A percentile compares a stretch with the other conserved stretches of the same genome.
phyloP scores from a whole-genome alignment of 352 stramenopile species.

The Phytophthora megakarya region DNA sequence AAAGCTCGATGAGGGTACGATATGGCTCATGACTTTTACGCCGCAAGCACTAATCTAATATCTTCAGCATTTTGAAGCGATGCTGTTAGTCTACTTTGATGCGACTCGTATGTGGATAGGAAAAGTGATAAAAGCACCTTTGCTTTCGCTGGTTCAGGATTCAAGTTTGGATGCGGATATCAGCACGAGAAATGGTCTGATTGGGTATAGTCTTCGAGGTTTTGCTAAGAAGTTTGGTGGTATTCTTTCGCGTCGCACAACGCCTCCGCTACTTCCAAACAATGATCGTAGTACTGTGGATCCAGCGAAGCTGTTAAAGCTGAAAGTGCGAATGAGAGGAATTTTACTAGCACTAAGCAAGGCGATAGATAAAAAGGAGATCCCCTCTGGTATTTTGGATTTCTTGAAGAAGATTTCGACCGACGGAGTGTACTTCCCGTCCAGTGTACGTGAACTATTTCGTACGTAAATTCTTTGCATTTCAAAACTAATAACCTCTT shows the following conservation, averaged over 20 bases:
- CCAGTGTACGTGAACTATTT: slow-evolving; percentile 41
- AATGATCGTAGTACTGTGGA: slow-evolving; percentile 10
- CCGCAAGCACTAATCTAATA: slow-evolving; percentile 13
- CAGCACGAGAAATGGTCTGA: slow-evolving; percentile 29
- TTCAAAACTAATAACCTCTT: slow-evolving; percentile 13
- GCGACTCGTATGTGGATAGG: slow-evolving; percentile 66
- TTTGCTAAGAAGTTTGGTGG: slow-evolving; percentile 54
- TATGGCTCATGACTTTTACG: background rate
- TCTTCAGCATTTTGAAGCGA: slow-evolving; percentile 59
- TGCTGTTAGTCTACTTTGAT: slow-evolving; percentile 72
- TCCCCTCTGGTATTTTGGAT: slow-evolving; percentile 57
- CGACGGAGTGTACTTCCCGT: slow-evolving; percentile 70
- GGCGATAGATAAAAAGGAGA: slow-evolving; percentile 53
- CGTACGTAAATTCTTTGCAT: background rate
- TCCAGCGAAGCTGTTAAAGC: slow-evolving; percentile 44
- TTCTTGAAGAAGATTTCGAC: slow-evolving; percentile 61
- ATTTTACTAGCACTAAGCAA: slow-evolving; percentile 55
- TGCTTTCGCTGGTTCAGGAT: slow-evolving; percentile 67
- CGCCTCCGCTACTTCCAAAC: background rate
- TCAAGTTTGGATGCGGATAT: slow-evolving; percentile 54
- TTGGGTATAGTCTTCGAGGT: slow-evolving; percentile 37
- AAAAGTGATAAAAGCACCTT: slow-evolving; percentile 45
- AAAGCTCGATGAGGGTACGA: slow-evolving; percentile 36
- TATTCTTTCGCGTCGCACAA: slow-evolving; percentile 34
- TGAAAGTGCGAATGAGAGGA: slow-evolving; percentile 66